Percentiles rank a stretch among this genome's conserved stretches.
phyloP scores from a whole-genome alignment of 768 basidiomycete species.

The Paxillus involutus region DNA sequence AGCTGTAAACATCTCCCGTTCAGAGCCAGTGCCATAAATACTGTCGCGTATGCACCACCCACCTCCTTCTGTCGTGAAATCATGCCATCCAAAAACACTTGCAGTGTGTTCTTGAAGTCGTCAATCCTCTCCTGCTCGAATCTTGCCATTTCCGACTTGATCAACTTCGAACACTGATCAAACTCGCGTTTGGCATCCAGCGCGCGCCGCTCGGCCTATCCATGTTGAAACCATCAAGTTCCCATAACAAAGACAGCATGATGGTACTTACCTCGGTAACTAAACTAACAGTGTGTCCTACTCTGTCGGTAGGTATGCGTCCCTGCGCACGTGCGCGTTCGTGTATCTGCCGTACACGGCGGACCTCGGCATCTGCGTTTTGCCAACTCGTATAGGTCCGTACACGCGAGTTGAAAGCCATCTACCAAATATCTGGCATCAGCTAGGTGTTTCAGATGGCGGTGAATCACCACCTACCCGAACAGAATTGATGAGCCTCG shows the following conservation, averaged over 20 bases:
- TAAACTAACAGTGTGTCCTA: slow-evolving; percentile 72
- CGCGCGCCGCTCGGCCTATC: slow-evolving; percentile 80
- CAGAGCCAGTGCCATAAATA: background rate
- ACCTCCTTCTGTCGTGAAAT: slow-evolving; percentile 82
- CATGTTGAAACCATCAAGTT: background rate
- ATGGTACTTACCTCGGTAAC: slow-evolving; percentile 68
- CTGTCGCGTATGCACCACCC: slow-evolving; percentile 12
- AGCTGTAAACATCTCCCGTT: slow-evolving; percentile 43
- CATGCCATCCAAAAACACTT: slow-evolving; percentile 86
- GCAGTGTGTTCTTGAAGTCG: slow-evolving; percentile 86
- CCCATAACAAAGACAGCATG: background rate
- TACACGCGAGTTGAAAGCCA: slow-evolving; percentile 86
- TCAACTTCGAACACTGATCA: slow-evolving; percentile 82
- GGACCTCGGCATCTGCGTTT: slow-evolving; percentile 69
- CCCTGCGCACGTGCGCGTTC: slow-evolving; percentile 84
- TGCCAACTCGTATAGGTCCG: slow-evolving; percentile 84
- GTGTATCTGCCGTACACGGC: slow-evolving; percentile 70
- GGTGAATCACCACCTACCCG: slow-evolving; percentile 49
- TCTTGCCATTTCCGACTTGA: slow-evolving; percentile 85
- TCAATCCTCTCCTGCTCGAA: slow-evolving; percentile 94
- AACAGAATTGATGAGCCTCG: slow-evolving; percentile 86
- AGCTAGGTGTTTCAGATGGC: background rate
- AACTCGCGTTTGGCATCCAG: slow-evolving; percentile 86
- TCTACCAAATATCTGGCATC: slow-evolving; percentile 38
- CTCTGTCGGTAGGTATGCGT: slow-evolving; percentile 63